phyloP scores from a whole-genome alignment of 768 basidiomycete species.

The Naganishia randhawae region DNA sequence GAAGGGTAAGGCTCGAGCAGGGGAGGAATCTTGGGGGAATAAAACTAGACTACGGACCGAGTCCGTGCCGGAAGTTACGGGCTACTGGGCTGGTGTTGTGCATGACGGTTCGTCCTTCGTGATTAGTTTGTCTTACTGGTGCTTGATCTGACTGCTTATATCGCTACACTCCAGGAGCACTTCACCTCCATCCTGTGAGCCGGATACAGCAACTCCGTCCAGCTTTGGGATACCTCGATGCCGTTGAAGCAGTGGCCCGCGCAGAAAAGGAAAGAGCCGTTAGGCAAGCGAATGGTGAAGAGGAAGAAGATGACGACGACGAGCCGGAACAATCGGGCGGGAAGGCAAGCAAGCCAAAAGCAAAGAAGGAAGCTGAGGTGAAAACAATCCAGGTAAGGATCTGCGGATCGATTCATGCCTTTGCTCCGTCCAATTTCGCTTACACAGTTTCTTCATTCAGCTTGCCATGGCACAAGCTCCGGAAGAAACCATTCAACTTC shows the following conservation, averaged over 20 bases:
- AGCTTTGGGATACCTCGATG: conserved; percentile 48
- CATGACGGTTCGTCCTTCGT: conserved; percentile 38
- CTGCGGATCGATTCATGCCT: not conserved
- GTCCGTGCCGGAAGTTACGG: conserved; percentile 47
- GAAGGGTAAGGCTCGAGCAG: conserved; percentile 26
- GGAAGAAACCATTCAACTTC: conserved; percentile 8
- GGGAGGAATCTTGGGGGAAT: conserved; percentile 44
- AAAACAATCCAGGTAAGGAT: conserved; percentile 29
- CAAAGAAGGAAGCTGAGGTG: conserved; percentile 20
- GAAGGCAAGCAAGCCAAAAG: conserved; percentile 7
- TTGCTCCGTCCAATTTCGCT: not conserved
- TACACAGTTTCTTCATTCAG: not conserved
- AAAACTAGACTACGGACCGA: conserved; percentile 48
- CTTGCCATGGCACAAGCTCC: conserved; percentile 9
- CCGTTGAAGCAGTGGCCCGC: conserved; percentile 36
- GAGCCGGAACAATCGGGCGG: conserved; percentile 19
- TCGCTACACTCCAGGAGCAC: conserved; percentile 39
- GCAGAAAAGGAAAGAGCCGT: conserved; percentile 25
- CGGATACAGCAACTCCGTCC: conserved; percentile 48
- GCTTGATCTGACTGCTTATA: too few relatives aligned
- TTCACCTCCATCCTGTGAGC: conserved; percentile 50
- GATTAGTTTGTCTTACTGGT: too few relatives aligned
- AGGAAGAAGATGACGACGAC: conserved; percentile 26
- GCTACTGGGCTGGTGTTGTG: conserved; percentile 48
- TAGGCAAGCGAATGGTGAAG: conserved; percentile 35